These are phyloP conservation scores for Nicotiana attenuata DNA, from an alignment of 257 asterid genomes.

Conservation along the genomic window DNA sequence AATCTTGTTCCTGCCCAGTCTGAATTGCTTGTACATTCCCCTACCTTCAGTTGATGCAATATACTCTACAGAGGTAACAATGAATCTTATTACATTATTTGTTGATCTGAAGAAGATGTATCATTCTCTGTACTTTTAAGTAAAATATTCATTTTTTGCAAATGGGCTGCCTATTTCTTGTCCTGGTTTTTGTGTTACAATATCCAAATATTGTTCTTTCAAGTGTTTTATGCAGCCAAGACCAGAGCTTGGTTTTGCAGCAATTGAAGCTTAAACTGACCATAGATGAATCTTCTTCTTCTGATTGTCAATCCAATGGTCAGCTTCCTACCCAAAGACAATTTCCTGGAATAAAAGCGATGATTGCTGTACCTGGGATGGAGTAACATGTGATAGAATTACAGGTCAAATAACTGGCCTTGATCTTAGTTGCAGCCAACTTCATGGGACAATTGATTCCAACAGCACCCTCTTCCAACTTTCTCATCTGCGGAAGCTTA, in stretches of 20 bases:
- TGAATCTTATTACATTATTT: too few relatives aligned
- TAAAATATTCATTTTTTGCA: too few relatives aligned
- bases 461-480: slow-evolving; percentile 18
- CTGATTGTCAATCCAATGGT: slow-evolving; percentile 6
- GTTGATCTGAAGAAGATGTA: too few relatives aligned
- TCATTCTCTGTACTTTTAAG: too few relatives aligned
- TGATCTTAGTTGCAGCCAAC: slow-evolving; percentile 25
- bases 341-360: slow-evolving; percentile 11
- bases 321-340: slow-evolving; percentile 9
- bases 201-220: slow-evolving; percentile 8
- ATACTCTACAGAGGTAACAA: too few relatives aligned
- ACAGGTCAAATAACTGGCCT: slow-evolving; percentile 17
- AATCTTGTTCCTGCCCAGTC: background rate
- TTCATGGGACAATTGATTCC: slow-evolving; percentile 21
- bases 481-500: slow-evolving; percentile 11
- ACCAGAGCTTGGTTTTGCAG: slow-evolving; percentile 14
- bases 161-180: background rate
- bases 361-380: slow-evolving; percentile 23
- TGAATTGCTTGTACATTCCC: background rate
- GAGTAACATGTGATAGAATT: slow-evolving; percentile 20
- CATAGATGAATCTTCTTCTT: slow-evolving; percentile 1
- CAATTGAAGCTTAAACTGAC: slow-evolving; percentile 9
- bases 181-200: slow-evolving; percentile 6
- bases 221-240: slow-evolving; percentile 4
- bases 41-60: background rate